Evolutionary conservation across 768 basidiomycete species (phyloP), one percentile per base, ranked within the genome.

Genomic region (Collybiopsis confluens): DNA sequence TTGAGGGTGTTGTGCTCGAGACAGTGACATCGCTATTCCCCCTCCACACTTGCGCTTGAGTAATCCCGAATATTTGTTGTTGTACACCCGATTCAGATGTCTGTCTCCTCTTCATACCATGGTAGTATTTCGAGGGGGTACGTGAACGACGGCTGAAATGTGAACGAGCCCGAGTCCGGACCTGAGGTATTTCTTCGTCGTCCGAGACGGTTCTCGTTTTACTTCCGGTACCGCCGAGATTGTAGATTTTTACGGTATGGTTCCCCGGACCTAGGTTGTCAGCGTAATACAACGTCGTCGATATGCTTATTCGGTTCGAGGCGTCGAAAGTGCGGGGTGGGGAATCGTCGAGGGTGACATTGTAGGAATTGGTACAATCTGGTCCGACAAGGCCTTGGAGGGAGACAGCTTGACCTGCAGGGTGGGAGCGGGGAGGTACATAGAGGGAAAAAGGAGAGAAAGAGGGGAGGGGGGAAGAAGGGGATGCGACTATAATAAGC

Each of bases 351-450:
- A 71, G n/a, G 21, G 60, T 33, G 6, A 66, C 59, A 4, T 49
- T 48, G 35, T 64, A 69, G 4, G 56, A 40, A 1, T 56, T 58
- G 24, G 54, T 46, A 40, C 64, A 56, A 13, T 54, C 42, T 21
- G 65, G 64, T n/a, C 67, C 64, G 30, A 73, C 67, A 4, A 68
- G n/a, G 4, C 75, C 73, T 24, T 67, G 68, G 21, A 73, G n/a
- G 10, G 42, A 42, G 24, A 53, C 30, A 9, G 35, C 42, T 43
- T 53, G 18, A 20, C 52, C 52, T 44, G n/a, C 9, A 10, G 8
- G 18, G 28, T 24, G 16, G 7, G 23, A 13, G 7, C 16, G 9
- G 23, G 7, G 33, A 38, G 48, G 26, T 13, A 15, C 8, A 10
- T 37, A 24, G 46, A 37, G 8, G 20, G 36, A n/a, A n/a, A n/a